Base-by-base conservation (phyloP, 1,139 yeast genomes). In the Geotrichum australiense region DNA sequence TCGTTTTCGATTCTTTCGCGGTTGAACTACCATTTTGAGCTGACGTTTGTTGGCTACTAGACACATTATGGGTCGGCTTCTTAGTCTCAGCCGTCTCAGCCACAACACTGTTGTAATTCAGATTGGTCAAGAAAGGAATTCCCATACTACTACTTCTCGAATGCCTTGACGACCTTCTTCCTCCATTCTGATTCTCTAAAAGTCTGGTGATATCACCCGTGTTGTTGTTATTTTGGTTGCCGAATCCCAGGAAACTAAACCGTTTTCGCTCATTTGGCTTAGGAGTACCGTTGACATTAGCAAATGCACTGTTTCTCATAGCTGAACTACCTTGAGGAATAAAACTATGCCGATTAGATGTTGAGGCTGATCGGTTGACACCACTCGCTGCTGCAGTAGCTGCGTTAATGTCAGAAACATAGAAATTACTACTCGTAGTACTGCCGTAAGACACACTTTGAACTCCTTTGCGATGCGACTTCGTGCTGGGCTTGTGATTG, bases 371-470 rank as follows among this genome's bases (percentile, higher is more conserved):
- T 15, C 24, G 14, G 15, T 20, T 19, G 12, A 31, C 24, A 15
- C 21, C 21, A 29, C 32, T 14, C 5, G 24, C 4, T 6, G n/a
- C 35, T 20, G 35, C 8, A n/a, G 24, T 4, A 4, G n/a, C 35
- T 20, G 35, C 8, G 14, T 16, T 31, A 5, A 31, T 5, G n/a
- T 19, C 35, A 5, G 25, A 23, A 11, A 31, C 35, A 20, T 31
- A 5, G 15, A 31, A 31, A 15, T 31, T 31, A n/a, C 24, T 20
- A 6, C 24, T 19, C 4, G 35, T 31, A 5, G 35, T 31, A 16
- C 35, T 31, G 4, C 38, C 38, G 27, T 55, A 57, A 2, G 62
- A 57, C 19, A 57, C 54, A 35, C 56, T 50, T 24, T 56, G 52
- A 15, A 57, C 52, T 11, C 23, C 23, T 7, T 22, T 18, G 3